Percentiles rank a stretch among this genome's conserved stretches.
phyloP scores from a whole-genome alignment of 306 rosid genomes.

The Oemleria cerasiformis region DNA sequence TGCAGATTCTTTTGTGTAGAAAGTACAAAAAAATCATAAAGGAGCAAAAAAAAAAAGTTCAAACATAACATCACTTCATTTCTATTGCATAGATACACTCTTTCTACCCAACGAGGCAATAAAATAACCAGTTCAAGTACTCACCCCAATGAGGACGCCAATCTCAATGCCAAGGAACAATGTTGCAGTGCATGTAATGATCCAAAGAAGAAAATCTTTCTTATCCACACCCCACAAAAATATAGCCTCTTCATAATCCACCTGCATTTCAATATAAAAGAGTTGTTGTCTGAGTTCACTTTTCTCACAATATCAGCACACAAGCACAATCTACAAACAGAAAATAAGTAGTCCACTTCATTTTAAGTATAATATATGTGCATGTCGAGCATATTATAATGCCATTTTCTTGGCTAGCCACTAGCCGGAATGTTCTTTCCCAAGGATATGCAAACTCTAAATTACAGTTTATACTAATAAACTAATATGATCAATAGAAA shows the following conservation, averaged over 20 bases:
- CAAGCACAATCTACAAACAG: background rate
- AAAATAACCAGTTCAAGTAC: conserved; percentile 36
- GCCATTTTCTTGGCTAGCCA: conserved; percentile 1
- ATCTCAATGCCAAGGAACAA: conserved; percentile 94
- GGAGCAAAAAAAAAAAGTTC: too few relatives aligned
- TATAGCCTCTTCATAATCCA: conserved; percentile 87
- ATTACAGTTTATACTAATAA: background rate
- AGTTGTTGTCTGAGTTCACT: conserved; percentile 11
- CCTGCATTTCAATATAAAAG: conserved; percentile 43
- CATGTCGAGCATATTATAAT: background rate
- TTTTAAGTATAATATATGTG: background rate
- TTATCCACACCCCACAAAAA: conserved; percentile 90
- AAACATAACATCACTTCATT: background rate
- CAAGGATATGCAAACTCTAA: background rate
- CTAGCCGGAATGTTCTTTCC: background rate
- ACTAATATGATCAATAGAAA: background rate
- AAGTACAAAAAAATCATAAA: background rate
- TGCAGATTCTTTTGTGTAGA: background rate
- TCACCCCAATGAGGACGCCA: conserved; percentile 93
- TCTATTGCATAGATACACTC: conserved; percentile 7
- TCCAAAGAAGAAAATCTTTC: conserved; percentile 96
- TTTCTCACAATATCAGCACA: background rate
- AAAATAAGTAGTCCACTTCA: background rate
- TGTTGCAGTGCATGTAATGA: conserved; percentile 69
- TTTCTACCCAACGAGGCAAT: conserved; percentile 8